Evolutionary conservation across 2,329 filamentous ascomycete species (phyloP), one percentile per base, ranked within the genome.

Genomic region (Tolypocladium paradoxum): DNA sequence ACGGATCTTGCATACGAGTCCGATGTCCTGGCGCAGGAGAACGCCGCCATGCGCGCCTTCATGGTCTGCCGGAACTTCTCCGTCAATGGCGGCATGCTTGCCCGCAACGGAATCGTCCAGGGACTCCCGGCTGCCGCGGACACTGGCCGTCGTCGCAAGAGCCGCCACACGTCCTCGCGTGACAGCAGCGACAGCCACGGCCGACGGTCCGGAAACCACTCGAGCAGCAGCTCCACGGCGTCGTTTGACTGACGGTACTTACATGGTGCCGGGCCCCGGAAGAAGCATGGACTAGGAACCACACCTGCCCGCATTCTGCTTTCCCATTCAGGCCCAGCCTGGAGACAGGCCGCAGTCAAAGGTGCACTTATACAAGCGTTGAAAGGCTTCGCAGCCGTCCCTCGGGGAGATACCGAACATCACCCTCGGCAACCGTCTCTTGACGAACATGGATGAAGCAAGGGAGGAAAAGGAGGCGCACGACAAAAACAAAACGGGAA

Each of bases 1-100:
- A 96, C 91, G 45, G 90, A 96, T 69, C 80, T 87, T 37, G 81
- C 85, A 58, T 95, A 93, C 73, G 84, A 88, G 67, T 88, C 86
- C 57, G 88, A 92, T 67, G 76, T 81, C 49, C 77, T 95, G 59
- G 92, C 92, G 48, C 88, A 90, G 66, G 91, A 97, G 70, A 93
- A 92, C 64, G 92, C 92, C 29, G 92, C 92, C 56, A 95, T 95
- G 82, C 87, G 90, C 57, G 92, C 92, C 54, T 97, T 96, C 72
- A 92, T 96, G 83, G 93, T 96, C 61, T 96, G 92, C 77, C 87
- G 90, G 59, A 96, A 96, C 77, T 96, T 96, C 73, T 95, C 90
- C 53, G 88, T 95, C 70, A 96, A 96, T 68, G 90, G 95, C 63
- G 92, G 92, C 67, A 96, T 95, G 90, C 75, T 85, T 58, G 82